phyloP scores from a whole-genome alignment of 805 yeast genomes.

The Kodamaea fukazawae region DNA sequence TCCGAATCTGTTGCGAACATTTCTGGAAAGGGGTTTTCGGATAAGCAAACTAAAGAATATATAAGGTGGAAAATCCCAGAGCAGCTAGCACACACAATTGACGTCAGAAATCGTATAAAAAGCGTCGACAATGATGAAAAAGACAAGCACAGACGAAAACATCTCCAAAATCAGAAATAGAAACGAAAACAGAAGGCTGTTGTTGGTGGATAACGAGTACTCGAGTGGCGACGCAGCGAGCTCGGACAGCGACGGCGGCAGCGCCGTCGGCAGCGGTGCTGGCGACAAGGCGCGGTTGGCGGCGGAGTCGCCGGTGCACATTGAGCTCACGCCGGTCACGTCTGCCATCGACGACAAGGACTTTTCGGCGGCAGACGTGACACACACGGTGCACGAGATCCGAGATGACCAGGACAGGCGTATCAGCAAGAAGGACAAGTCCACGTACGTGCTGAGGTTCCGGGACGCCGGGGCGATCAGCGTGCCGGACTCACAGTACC shows the following conservation, averaged over 20 bases:
- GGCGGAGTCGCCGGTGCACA: no score
- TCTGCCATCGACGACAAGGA: not conserved
- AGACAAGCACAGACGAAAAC: slow-evolving; percentile 6
- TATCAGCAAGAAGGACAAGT: slow-evolving; percentile 12
- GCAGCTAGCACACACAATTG: no score
- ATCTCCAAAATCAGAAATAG: slow-evolving; percentile 7
- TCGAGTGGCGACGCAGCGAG: slow-evolving; percentile 2
- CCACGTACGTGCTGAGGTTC: slow-evolving; percentile 47
- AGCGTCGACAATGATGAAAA: not conserved
- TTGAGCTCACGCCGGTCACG: slow-evolving; percentile 1
- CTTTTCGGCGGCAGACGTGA: slow-evolving; percentile 2
- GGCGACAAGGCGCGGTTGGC: no score
- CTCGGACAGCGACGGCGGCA: not conserved
- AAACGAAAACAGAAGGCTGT: slow-evolving; percentile 9
- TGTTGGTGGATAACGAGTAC: slow-evolving; percentile 10
- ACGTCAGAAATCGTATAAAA: no score
- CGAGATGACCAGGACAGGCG: slow-evolving; percentile 1
- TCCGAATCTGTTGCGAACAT: no score
- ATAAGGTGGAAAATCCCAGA: no score
- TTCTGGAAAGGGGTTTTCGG: not conserved
- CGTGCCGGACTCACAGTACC: slow-evolving; percentile 5
- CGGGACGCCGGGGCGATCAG: slow-evolving; percentile 50
- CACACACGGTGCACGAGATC: slow-evolving; percentile 1
- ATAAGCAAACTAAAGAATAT: not conserved
- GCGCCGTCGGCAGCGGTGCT: not conserved